Conservation (phyloP, 1,139 yeast species). For the Pichia terricola region DNA sequence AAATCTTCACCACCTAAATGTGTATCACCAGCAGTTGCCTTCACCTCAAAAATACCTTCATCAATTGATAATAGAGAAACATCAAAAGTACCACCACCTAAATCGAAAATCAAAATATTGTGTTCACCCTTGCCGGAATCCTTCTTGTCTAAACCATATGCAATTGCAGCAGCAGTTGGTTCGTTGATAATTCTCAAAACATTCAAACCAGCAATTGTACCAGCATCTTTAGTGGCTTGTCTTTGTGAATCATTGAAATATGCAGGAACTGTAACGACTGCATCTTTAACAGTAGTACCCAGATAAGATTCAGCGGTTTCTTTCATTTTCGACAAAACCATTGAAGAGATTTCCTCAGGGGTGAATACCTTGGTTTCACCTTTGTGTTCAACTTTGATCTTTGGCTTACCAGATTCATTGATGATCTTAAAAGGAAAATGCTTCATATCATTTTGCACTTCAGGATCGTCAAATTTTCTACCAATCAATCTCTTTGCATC, state of each 20-base stretch:
- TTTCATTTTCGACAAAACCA: constrained; percentile 93
- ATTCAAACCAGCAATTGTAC: constrained; percentile 92
- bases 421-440: constrained; percentile 92
- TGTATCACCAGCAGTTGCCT: constrained; percentile 99
- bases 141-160: constrained; percentile 92
- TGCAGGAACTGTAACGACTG: constrained; percentile 92
- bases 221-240: constrained; percentile 96
- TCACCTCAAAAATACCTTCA: constrained; percentile 97
- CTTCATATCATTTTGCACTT: constrained; percentile 90
- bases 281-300: constrained; percentile 84
- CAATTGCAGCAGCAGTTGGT: constrained; percentile 96
- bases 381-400: constrained; percentile 83
- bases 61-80: constrained; percentile 89
- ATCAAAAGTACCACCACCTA: constrained; percentile 98
- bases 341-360: constrained; percentile 92
- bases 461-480: constrained; percentile 79
- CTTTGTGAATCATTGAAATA: constrained; percentile 95
- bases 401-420: constrained; percentile 74
- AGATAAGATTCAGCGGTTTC: constrained; percentile 92
- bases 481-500: constrained; percentile 97
- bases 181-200: constrained; percentile 92
- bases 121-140: constrained; percentile 67
- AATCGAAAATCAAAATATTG: constrained; percentile 80
- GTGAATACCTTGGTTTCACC: constrained; percentile 88
- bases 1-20: constrained; percentile 99